phyloP scores from a whole-genome alignment of 2,329 filamentous ascomycete species.

The Onygena corvina region DNA sequence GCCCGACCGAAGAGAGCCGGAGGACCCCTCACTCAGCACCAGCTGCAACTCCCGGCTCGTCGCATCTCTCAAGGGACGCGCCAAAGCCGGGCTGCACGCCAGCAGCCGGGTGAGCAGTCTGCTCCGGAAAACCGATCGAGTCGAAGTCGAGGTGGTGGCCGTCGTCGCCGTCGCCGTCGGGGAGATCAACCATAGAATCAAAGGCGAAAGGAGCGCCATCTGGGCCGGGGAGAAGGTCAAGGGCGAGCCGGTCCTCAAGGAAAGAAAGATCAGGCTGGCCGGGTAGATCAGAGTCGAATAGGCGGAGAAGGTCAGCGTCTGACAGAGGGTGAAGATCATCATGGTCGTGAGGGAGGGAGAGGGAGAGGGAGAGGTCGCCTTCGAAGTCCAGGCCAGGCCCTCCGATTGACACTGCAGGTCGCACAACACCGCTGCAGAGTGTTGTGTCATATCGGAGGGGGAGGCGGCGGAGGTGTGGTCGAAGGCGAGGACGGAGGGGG shows the following conservation, averaged over 20 bases:
- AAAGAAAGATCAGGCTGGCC: conserved; percentile 61
- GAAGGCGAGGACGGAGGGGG: conserved; percentile 28
- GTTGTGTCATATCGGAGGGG: conserved; percentile 92
- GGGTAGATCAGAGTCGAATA: conserved; percentile 52
- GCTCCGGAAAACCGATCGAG: conserved; percentile 39
- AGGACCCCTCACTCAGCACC: conserved; percentile 34
- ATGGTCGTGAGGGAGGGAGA: conserved; percentile 41
- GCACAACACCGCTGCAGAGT: conserved; percentile 99
- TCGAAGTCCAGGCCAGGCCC: conserved; percentile 38
- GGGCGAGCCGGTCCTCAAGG: conserved; percentile 63
- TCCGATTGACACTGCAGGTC: conserved; percentile 99
- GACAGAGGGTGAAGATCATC: conserved; percentile 46
- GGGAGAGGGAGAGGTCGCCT: conserved; percentile 26
- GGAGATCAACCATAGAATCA: conserved; percentile 46
- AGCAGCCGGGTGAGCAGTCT: conserved; percentile 40
- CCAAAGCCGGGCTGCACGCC: conserved; percentile 43
- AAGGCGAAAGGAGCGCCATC: conserved; percentile 40
- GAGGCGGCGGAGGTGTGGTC: conserved; percentile 32
- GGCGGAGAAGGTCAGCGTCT: conserved; percentile 52
- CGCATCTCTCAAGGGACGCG: conserved; percentile 43
- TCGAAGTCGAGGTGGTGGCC: conserved; percentile 24
- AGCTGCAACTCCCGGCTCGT: conserved; percentile 43
- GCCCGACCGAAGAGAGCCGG: conserved; percentile 25
- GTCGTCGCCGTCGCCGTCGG: conserved; percentile 23
- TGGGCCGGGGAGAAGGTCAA: conserved; percentile 50